These are phyloP conservation scores for Amaranthus hypochondriacus DNA, from an alignment of 148 eudicot genomes.

Conservation along the genomic window DNA sequence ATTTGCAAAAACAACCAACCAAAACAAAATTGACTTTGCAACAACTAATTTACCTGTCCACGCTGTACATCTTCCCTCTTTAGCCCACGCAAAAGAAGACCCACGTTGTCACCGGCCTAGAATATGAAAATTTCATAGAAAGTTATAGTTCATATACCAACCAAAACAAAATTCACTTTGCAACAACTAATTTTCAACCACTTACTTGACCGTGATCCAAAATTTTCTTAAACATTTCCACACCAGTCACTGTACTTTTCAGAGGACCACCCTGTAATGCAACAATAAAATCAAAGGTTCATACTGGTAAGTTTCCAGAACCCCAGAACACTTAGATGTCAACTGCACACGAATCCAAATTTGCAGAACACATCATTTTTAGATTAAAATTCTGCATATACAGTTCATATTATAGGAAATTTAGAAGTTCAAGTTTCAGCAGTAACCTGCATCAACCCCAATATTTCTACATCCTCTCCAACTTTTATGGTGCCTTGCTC, in stretches of 20 bases:
- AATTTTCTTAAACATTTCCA: constrained; percentile 95
- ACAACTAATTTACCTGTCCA: constrained; percentile 55
- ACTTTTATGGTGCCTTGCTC: constrained; percentile 90
- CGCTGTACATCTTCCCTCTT: constrained; percentile 79
- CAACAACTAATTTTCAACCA: constrained; percentile 11
- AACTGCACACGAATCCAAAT: too few species aligned
- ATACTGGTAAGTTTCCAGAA: neutral
- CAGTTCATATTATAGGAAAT: neutral
- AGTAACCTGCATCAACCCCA: constrained; percentile 78
- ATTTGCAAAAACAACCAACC: neutral
- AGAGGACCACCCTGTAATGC: constrained; percentile 54
- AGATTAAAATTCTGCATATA: neutral
- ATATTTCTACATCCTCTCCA: constrained; percentile 87
- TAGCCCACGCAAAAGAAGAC: constrained; percentile 90
- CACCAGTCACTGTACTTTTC: constrained; percentile 88
- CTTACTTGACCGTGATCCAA: constrained; percentile 83
- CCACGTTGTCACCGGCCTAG: constrained; percentile 98
- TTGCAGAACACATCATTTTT: too few species aligned
- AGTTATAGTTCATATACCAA: constrained; percentile 7
- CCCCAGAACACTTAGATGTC: too few species aligned
- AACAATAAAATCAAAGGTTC: neutral
- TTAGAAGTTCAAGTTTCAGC: constrained; percentile 1
- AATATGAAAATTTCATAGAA: constrained; percentile 8
- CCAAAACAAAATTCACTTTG: neutral
- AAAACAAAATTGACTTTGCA: neutral